These are phyloP conservation scores for Lenzites betulinus DNA, from an alignment of 768 basidiomycete genomes.

Conservation along the genomic window DNA sequence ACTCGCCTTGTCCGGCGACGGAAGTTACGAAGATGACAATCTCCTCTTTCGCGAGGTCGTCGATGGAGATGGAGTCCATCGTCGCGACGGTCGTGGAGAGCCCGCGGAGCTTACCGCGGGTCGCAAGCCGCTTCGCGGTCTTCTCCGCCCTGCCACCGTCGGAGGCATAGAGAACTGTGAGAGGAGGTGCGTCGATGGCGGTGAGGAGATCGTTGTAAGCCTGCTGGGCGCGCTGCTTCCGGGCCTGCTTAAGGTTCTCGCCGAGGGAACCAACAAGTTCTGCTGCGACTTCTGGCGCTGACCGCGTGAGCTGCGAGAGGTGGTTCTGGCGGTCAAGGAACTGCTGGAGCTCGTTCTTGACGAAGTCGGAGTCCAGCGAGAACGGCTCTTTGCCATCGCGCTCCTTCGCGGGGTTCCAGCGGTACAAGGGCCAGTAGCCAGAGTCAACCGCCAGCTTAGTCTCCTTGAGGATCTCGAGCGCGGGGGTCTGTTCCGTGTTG, in stretches of 20 bases:
- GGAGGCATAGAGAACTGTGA: slow-evolving; percentile 90
- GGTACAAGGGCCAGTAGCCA: slow-evolving; percentile 97
- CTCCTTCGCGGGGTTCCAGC: slow-evolving; percentile 94
- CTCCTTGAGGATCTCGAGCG: slow-evolving; percentile 92
- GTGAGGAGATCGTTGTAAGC: slow-evolving; percentile 83
- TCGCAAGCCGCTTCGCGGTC: slow-evolving; percentile 83
- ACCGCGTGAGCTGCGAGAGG: slow-evolving; percentile 86
- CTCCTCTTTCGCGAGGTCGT: slow-evolving; percentile 61
- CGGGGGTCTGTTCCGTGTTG: slow-evolving; percentile 68
- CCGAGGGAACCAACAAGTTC: slow-evolving; percentile 86
- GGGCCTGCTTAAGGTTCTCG: slow-evolving; percentile 79
- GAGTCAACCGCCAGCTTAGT: slow-evolving; percentile 96
- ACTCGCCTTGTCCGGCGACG: slow-evolving; percentile 95
- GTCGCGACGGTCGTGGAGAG: slow-evolving; percentile 73
- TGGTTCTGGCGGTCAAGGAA: slow-evolving; percentile 98
- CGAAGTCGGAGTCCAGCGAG: slow-evolving; percentile 86
- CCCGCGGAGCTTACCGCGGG: slow-evolving; percentile 82
- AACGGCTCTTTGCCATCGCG: slow-evolving; percentile 77
- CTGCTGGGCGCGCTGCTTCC: slow-evolving; percentile 77
- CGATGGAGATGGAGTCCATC: slow-evolving; percentile 79
- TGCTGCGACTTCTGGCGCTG: slow-evolving; percentile 76
- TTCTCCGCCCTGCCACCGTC: slow-evolving; percentile 98
- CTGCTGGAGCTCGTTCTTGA: slow-evolving; percentile 90
- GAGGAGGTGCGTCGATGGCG: slow-evolving; percentile 85
- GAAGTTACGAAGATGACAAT: slow-evolving; percentile 88